A percentile compares a stretch with the other conserved stretches of the same genome.
phyloP scores from a whole-genome alignment of 2,329 filamentous ascomycete species.

The Calonectria ilicicola region DNA sequence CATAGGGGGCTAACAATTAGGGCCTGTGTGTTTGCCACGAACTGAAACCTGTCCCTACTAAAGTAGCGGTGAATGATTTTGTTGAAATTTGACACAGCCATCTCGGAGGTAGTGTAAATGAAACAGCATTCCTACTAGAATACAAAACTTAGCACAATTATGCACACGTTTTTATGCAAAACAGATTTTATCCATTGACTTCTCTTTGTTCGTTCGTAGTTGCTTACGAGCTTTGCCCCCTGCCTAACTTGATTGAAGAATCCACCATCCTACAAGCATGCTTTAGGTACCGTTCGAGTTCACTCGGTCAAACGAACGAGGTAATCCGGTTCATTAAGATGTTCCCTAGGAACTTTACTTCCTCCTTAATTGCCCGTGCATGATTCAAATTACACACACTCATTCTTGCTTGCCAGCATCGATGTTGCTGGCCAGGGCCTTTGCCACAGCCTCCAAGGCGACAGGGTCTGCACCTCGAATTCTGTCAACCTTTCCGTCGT shows the following conservation, averaged over 20 bases:
- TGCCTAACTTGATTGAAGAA: neutral
- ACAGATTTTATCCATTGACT: too few species aligned
- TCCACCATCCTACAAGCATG: neutral
- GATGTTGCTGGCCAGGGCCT: slow-evolving; percentile 34
- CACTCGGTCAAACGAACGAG: neutral
- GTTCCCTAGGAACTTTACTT: neutral
- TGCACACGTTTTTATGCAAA: too few species aligned
- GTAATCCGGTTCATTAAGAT: neutral
- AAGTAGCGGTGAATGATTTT: too few species aligned
- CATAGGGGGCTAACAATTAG: neutral
- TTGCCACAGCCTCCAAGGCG: slow-evolving; percentile 43
- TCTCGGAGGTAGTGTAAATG: too few species aligned
- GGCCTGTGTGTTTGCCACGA: neutral
- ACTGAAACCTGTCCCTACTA: too few species aligned
- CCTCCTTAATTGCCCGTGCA: neutral
- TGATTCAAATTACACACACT: neutral
- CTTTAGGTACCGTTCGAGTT: neutral
- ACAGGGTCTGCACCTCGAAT: slow-evolving; percentile 45
- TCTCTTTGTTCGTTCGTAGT: too few species aligned
- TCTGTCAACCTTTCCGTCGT: slow-evolving; percentile 45
- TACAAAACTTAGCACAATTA: too few species aligned
- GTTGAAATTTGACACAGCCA: too few species aligned
- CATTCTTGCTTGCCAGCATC: neutral
- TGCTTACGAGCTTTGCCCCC: too few species aligned
- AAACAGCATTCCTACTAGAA: too few species aligned